Evolutionary conservation across 2,329 filamentous ascomycete genomes (phyloP).

Genomic region (Arachnopeziza araneosa): DNA sequence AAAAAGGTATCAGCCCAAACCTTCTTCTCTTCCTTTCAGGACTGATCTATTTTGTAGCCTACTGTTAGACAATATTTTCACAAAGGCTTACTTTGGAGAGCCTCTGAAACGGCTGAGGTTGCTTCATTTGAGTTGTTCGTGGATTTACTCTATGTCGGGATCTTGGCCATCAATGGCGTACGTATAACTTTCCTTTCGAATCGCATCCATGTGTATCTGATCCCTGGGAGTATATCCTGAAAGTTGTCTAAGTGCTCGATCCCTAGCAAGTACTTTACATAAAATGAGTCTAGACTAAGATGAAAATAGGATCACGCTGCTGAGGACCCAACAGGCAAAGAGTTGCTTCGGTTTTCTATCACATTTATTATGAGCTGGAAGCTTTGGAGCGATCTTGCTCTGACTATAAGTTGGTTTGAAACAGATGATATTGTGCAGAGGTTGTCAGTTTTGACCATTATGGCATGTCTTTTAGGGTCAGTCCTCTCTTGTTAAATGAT

Average conservation of each 20-base stretch:
- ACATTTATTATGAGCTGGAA: constrained; percentile 56
- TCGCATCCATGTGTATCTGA: too few relatives aligned
- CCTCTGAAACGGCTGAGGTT: constrained; percentile 52
- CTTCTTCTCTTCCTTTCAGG: not conserved
- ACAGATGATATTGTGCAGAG: constrained; percentile 55
- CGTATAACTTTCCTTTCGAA: not conserved
- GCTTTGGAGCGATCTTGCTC: constrained; percentile 55
- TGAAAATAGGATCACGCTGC: constrained; percentile 43
- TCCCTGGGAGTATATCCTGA: too few relatives aligned
- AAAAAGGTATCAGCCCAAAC: constrained; percentile 34
- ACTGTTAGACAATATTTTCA: constrained; percentile 62
- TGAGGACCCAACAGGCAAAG: constrained; percentile 47
- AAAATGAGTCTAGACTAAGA: not conserved
- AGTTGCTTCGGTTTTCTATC: constrained; percentile 54
- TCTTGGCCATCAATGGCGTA: constrained; percentile 41
- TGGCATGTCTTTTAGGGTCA: constrained; percentile 53
- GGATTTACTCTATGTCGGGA: constrained; percentile 19
- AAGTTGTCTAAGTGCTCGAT: too few relatives aligned
- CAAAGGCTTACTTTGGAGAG: constrained; percentile 58
- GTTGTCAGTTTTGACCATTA: constrained; percentile 53
- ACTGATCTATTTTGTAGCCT: constrained; percentile 32
- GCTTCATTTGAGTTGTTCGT: constrained; percentile 41
- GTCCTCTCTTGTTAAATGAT: constrained; percentile 6
- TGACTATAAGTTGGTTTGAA: constrained; percentile 55
- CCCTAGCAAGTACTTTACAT: not conserved